Percentiles rank a stretch among this genome's conserved stretches.
Conservation (phyloP, 352 stramenopile genomes). For the Blastocystis hominis region DNA sequence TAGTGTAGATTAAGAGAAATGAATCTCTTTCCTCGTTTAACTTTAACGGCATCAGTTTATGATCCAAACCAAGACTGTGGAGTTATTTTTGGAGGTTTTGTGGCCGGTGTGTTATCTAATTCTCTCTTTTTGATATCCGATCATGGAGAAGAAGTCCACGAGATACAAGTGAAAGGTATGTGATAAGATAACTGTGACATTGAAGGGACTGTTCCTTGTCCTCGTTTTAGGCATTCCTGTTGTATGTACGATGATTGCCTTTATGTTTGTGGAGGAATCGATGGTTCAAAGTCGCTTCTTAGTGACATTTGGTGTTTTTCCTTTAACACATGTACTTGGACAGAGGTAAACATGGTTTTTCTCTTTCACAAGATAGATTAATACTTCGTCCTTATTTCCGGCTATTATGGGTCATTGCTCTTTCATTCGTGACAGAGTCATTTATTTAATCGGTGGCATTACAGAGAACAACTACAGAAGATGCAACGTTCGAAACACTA, state of each 20-base stretch:
- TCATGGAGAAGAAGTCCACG: not conserved
- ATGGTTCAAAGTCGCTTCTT: not conserved
- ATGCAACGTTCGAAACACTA: not conserved
- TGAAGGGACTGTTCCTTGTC: not conserved
- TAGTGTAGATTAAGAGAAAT: no score
- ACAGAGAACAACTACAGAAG: not conserved
- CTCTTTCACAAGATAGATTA: not conserved
- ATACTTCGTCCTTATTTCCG: not conserved
- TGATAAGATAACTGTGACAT: not conserved
- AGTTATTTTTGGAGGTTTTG: not conserved
- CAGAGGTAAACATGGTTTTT: not conserved
- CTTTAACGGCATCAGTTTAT: not conserved
- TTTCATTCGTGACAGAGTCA: not conserved
- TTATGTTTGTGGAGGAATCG: not conserved
- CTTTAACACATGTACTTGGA: not conserved
- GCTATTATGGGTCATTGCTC: not conserved
- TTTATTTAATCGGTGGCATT: not conserved
- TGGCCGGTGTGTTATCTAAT: not conserved
- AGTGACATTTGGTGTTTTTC: not conserved
- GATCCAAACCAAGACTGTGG: not conserved
- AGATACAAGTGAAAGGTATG: not conserved
- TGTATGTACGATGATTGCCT: not conserved
- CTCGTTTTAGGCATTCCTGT: not conserved
- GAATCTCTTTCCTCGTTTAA: not conserved
- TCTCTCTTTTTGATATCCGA: not conserved